Base-by-base conservation (phyloP, 2,329 filamentous ascomycete species). In the Hymenoscyphus scutula region DNA sequence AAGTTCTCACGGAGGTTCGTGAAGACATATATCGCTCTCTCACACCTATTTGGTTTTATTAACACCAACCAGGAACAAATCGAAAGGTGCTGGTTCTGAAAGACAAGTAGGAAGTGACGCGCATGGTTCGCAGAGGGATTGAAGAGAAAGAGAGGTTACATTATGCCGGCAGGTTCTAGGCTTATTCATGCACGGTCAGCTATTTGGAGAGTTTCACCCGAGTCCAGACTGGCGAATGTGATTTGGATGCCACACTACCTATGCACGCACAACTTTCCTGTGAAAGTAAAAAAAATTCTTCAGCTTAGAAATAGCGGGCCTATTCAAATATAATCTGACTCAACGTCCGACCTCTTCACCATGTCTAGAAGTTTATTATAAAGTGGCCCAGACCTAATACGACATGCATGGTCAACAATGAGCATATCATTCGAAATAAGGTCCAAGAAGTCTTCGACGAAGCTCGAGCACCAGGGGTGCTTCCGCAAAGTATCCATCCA, bases 361-460 rank as follows among this genome's bases (percentile, higher is more conserved):
- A 59, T 59, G 3, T 23, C 27, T 23, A 15, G n/a, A 6, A 59
- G 25, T 34, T 15, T 51, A 17, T 51, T n/a, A 51, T 64, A 64
- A 13, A 67, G 41, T 13, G 5, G 23, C 10, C 29, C 58, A 27
- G 60, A 62, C 13, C 13, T 6, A 23, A 67, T 62, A 6, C 65
- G 65, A 10, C 55, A 1, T 19, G n/a, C 19, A 27, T 45, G 48
- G 4, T 63, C 59, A 3, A 64, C 56, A 0, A 54, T 29, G 17
- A 67, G 29, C 62, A 67, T 62, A 8, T 56, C 34, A 0, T 58
- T 19, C 5, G 57, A 55, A 41, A 67, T 62, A 7, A 67, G 41
- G 34, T 62, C 29, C 30, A 67, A 45, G 23, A 67, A 63, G 3
- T 67, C 61, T 13, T 60, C 60, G 2, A 66, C 30, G 27, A 64